phyloP scores from a whole-genome alignment of 352 stramenopile species.

The Phytophthora pinifolia region DNA sequence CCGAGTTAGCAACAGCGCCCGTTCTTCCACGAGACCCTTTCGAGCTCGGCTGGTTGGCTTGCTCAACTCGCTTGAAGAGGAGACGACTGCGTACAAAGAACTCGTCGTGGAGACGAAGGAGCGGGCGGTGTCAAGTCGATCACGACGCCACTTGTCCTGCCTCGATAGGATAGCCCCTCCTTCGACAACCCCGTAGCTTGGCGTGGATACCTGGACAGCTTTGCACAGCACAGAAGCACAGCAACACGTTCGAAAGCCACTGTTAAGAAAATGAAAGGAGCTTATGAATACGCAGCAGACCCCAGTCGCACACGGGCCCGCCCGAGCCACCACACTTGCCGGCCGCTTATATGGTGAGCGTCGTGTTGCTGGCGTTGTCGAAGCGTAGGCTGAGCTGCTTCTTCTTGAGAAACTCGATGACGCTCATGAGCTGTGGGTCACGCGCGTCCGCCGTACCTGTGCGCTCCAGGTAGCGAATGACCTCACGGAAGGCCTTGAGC shows the following conservation, averaged over 20 bases:
- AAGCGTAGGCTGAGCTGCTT: conserved; percentile 87
- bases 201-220: background rate
- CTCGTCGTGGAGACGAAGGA: conserved; percentile 30
- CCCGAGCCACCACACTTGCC: background rate
- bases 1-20: conserved; percentile 24
- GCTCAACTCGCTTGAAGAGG: conserved; percentile 67
- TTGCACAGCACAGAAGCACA: background rate
- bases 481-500: conserved; percentile 83
- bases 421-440: conserved; percentile 70
- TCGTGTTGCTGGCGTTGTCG: conserved; percentile 82
- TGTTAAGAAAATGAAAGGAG: conserved; percentile 13
- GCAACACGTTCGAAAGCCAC: conserved; percentile 3
- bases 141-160: conserved; percentile 17
- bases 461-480: conserved; percentile 85
- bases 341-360: conserved; percentile 72
- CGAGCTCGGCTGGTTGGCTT: conserved; percentile 61
- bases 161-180: conserved; percentile 7
- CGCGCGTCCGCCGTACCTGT: conserved; percentile 62
- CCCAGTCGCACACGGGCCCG: background rate
- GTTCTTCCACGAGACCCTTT: conserved; percentile 36
- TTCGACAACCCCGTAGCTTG: conserved; percentile 6
- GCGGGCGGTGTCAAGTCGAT: conserved; percentile 10
- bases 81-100: conserved; percentile 49
- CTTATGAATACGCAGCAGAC: conserved; percentile 3
- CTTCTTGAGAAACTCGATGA: conserved; percentile 89